Evolutionary conservation across 257 asterid species (phyloP).

Genomic region (Lantana camara): DNA sequence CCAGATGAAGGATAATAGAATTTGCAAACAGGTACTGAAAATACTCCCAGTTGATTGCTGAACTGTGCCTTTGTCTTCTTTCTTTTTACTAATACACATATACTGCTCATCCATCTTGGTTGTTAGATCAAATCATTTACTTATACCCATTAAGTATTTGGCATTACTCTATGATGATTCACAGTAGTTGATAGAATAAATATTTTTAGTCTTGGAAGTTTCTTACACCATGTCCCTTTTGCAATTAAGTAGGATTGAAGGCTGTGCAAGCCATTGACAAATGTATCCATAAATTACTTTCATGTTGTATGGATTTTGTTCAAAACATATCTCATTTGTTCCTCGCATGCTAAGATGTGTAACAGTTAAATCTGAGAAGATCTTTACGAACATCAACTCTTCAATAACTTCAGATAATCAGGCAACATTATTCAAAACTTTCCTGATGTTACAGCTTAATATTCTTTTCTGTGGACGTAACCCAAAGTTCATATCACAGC

Average conservation of each 20-base stretch:
- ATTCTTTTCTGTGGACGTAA: neutral
- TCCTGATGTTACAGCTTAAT: neutral
- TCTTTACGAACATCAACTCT: neutral
- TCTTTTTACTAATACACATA: neutral
- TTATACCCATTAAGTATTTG: neutral
- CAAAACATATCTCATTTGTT: neutral
- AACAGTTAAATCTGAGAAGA: neutral
- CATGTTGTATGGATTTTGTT: neutral
- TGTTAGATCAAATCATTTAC: neutral
- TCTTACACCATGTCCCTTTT: too few species aligned
- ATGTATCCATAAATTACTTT: too few species aligned
- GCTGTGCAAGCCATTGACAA: too few species aligned
- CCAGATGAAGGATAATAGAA: constrained; percentile 74
- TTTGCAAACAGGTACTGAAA: constrained; percentile 84
- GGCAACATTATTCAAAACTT: neutral
- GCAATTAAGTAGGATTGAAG: too few species aligned
- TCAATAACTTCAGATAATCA: neutral
- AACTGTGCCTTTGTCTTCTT: neutral
- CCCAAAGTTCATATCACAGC: neutral
- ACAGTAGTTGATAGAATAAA: too few species aligned
- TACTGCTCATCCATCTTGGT: neutral
- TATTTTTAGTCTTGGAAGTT: too few species aligned
- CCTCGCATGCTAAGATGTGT: neutral
- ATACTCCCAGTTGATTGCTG: constrained; percentile 4
- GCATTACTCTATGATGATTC: too few species aligned